Evolutionary conservation across 1,284 basidiomycete genomes (phyloP), one percentile per base, ranked within the genome.

Genomic region (Lentinula novae-zelandiae): DNA sequence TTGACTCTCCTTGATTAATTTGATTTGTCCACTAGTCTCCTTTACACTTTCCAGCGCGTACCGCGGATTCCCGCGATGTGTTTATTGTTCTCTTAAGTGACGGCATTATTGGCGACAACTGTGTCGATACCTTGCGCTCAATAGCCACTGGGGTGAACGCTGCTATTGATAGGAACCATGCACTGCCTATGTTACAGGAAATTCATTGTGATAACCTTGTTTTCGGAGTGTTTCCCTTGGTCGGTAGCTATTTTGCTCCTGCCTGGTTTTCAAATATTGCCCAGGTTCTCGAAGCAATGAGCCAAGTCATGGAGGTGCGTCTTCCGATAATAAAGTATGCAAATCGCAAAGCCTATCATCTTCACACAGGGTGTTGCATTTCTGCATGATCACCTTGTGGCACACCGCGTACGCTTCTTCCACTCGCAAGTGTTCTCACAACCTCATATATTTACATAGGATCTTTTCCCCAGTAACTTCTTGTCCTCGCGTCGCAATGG

Each of bases 211-310:
- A 50, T 3, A 60, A 54, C 15, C 39, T 60, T 42, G 33, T 55
- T 2, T 60, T 60, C 36, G 53, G 59, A 9, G 52, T 54, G n/a
- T 60, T 60, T 54, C 53, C 59, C 13, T 36, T 60, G 8, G 59
- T 60, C 20, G 59, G 59, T 15, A 40, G 34, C 15, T 17, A 1
- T n/a, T 58, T 58, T 42, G 9, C 27, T 20, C 15, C 8, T 9
- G 13, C 33, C 7, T 54, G 38, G 51, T 55, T 60, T 34, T 8
- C 20, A 8, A 55, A 49, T 33, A 36, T 55, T 12, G 31, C 31
- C 13, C 31, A 60, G 20, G 52, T 20, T 13, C 51, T 60, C 22
- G 52, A 60, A 20, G 27, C 44, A 12, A 55, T 55, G 53, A 50
- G 38, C 22, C 59, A 60, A 38, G 49, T 49, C 13, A 48, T 60